A percentile compares a stretch with the other conserved stretches of the same genome.
Evolutionary conservation across 2,329 filamentous ascomycete species (phyloP).

Genomic region (Monilinia fructicola): DNA sequence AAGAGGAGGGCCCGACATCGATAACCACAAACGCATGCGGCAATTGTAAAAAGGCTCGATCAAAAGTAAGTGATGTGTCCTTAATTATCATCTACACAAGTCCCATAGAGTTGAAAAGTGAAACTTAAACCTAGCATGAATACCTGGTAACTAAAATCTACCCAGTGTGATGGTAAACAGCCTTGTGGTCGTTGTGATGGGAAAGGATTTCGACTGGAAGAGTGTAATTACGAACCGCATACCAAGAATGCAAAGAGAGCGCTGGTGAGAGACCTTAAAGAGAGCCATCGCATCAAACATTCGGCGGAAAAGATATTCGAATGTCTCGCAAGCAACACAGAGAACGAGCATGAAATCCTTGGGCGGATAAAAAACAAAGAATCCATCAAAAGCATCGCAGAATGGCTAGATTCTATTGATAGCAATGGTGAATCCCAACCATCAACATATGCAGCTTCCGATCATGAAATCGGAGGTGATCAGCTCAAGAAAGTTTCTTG

Average conservation of each 20-base stretch:
- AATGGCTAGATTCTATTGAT: conserved; percentile 35
- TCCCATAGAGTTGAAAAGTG: not conserved
- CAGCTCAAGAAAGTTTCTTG: conserved; percentile 28
- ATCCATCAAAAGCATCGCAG: conserved; percentile 36
- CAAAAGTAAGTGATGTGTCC: conserved; percentile 37
- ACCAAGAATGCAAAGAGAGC: conserved; percentile 42
- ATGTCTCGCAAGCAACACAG: conserved; percentile 38
- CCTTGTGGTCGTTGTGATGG: conserved; percentile 40
- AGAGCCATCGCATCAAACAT: conserved; percentile 7
- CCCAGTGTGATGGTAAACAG: conserved; percentile 41
- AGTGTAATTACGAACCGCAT: conserved; percentile 41
- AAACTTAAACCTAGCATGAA: not conserved
- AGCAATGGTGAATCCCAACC: conserved; percentile 35
- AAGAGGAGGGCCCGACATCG: conserved; percentile 1
- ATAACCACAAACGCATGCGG: conserved; percentile 10
- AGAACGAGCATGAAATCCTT: conserved; percentile 38
- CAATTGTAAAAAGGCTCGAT: conserved; percentile 12
- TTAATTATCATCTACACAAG: conserved; percentile 1
- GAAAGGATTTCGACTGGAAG: conserved; percentile 29
- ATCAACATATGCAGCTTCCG: conserved; percentile 25
- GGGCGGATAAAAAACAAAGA: conserved; percentile 38
- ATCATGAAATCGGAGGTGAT: conserved; percentile 34
- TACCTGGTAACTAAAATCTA: conserved; percentile 2
- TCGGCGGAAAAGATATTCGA: conserved; percentile 17
- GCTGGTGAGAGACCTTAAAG: conserved; percentile 35